Evolutionary conservation across 202 grass and related monocot genomes (phyloP).

Genomic region (Panicum hallii): DNA sequence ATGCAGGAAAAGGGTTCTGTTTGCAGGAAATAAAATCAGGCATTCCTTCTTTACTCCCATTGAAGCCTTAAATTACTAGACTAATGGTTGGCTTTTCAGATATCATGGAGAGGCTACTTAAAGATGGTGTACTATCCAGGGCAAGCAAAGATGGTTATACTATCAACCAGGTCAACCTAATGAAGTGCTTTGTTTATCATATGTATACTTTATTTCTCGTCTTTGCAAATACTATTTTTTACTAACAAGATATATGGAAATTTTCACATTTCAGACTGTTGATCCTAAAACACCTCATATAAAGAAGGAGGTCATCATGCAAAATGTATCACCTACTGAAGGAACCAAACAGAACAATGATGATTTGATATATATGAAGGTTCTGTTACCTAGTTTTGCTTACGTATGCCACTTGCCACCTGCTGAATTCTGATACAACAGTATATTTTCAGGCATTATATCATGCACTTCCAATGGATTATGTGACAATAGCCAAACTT

Average conservation of each 20-base stretch:
- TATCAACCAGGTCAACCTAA: constrained; percentile 73
- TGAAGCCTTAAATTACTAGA: constrained; percentile 36
- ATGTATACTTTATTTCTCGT: constrained; percentile 33
- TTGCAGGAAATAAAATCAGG: constrained; percentile 25
- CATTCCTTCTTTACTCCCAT: constrained; percentile 39
- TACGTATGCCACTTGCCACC: constrained; percentile 7
- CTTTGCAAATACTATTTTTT: background rate
- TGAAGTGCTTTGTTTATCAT: constrained; percentile 31
- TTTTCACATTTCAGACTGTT: constrained; percentile 43
- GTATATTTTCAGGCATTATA: constrained; percentile 72
- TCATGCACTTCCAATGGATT: constrained; percentile 93
- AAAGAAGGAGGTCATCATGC: constrained; percentile 62
- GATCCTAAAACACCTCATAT: constrained; percentile 54
- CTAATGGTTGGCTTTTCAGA: constrained; percentile 54
- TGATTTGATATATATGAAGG: constrained; percentile 96
- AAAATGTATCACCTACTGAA: constrained; percentile 53
- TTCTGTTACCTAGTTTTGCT: constrained; percentile 27
- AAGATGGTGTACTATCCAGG: constrained; percentile 72
- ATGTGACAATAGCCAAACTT: constrained; percentile 82
- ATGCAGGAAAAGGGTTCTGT: constrained; percentile 21
- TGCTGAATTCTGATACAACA: constrained; percentile 27
- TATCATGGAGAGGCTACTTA: constrained; percentile 86
- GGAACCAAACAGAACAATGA: constrained; percentile 47
- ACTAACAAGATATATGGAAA: constrained; percentile 34
- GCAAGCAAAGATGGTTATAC: constrained; percentile 79